Percentiles rank a stretch among this genome's conserved stretches.
phyloP scores from a whole-genome alignment of 176 grass and related monocot species.

The Zoysia japonica region DNA sequence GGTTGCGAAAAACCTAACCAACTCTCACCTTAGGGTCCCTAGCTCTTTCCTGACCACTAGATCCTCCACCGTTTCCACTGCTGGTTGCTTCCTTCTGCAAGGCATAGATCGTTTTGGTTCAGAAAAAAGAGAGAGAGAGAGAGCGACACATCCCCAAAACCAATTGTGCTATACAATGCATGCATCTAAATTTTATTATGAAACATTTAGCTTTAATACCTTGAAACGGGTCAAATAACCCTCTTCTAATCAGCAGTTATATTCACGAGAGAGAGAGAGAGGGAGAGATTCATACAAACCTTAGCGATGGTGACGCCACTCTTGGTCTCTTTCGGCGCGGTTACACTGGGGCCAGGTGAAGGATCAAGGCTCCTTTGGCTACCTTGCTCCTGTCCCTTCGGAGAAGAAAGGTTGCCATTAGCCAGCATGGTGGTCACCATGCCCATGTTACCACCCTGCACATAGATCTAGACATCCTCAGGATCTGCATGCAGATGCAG shows the following conservation, averaged over 20 bases:
- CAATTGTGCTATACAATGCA: no score
- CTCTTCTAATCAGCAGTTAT: no score
- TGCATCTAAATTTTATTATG: no score
- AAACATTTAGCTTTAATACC: no score
- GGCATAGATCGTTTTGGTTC: slow-evolving; percentile 8
- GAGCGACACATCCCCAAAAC: no score
- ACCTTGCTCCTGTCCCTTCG: slow-evolving; percentile 39
- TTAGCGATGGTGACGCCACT: slow-evolving; percentile 35
- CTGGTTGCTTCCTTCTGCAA: slow-evolving; percentile 63
- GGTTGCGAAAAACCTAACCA: background rate
- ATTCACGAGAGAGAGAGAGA: background rate
- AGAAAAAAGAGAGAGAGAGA: background rate
- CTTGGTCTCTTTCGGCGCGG: slow-evolving; percentile 33
- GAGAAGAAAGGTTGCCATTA: slow-evolving; percentile 45
- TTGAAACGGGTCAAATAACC: no score
- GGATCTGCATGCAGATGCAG: no score
- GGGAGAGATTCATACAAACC: slow-evolving; percentile 24
- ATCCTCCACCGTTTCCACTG: slow-evolving; percentile 59
- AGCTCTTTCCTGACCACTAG: slow-evolving; percentile 52
- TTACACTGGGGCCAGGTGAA: slow-evolving; percentile 11
- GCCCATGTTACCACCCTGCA: background rate
- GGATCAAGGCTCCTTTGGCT: slow-evolving; percentile 25
- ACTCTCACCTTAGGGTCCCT: slow-evolving; percentile 79
- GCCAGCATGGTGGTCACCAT: slow-evolving; percentile 42
- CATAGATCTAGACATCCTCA: no score